These are phyloP conservation scores for Paraglomus brasilianum DNA, from an alignment of 192 early-diverging fungal species.

Conservation along the genomic window DNA sequence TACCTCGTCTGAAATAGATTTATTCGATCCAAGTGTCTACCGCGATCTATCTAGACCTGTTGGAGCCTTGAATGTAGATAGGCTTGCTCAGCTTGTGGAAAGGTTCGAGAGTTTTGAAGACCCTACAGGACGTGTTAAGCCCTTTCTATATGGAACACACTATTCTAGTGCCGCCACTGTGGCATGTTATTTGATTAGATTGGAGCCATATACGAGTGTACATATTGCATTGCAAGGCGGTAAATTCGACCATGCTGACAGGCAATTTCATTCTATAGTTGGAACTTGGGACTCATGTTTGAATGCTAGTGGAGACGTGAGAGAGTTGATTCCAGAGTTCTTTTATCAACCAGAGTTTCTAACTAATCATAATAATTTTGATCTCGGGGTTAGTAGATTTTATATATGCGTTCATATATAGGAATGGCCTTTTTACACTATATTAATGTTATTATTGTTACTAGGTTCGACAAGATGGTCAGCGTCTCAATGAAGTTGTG, in stretches of 20 bases:
- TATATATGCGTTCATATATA: not conserved
- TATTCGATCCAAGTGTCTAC: slow-evolving; percentile 63
- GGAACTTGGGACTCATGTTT: slow-evolving; percentile 59
- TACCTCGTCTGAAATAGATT: slow-evolving; percentile 59
- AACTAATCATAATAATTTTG: slow-evolving; percentile 55
- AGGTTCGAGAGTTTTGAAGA: slow-evolving; percentile 46
- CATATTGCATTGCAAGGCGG: slow-evolving; percentile 53
- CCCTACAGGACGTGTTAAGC: slow-evolving; percentile 41
- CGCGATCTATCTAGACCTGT: slow-evolving; percentile 85
- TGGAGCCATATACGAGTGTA: slow-evolving; percentile 76
- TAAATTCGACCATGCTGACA: slow-evolving; percentile 73
- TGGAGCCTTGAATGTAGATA: slow-evolving; percentile 67
- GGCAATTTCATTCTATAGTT: slow-evolving; percentile 67
- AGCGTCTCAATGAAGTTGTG: slow-evolving; percentile 44
- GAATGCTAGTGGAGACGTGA: slow-evolving; percentile 66
- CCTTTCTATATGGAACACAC: slow-evolving; percentile 90
- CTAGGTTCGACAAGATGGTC: slow-evolving; percentile 26
- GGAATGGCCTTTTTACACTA: not conserved
- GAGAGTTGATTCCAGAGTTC: slow-evolving; percentile 92
- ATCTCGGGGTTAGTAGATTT: slow-evolving; percentile 42
- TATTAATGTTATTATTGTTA: not conserved
- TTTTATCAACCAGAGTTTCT: slow-evolving; percentile 89
- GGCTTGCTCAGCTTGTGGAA: slow-evolving; percentile 56
- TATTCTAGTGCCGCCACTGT: slow-evolving; percentile 86
- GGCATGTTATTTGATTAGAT: slow-evolving; percentile 74